A percentile compares a stretch with the other conserved stretches of the same genome.
Conservation (phyloP, 306 rosid genomes). For the Glycine latifolia region DNA sequence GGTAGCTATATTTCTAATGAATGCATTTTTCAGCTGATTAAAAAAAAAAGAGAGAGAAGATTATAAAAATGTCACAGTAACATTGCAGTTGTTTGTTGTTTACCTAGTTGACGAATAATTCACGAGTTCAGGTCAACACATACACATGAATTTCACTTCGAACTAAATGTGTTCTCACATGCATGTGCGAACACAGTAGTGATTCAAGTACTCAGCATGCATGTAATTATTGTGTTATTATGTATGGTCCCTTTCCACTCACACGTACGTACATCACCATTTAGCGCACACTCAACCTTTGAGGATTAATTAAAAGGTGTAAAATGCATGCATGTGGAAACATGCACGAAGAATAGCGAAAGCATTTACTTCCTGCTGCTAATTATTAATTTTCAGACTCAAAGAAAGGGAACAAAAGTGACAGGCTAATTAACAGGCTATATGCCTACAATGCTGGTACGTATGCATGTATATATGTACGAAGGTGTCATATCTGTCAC, state of each 20-base stretch:
- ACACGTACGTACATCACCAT: slow-evolving; percentile 5
- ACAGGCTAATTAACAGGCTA: not conserved
- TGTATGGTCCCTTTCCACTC: slow-evolving; percentile 33
- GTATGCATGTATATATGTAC: not conserved
- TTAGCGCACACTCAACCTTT: not conserved
- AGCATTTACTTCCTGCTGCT: slow-evolving; percentile 6
- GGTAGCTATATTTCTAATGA: no score
- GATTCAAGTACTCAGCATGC: slow-evolving; percentile 5
- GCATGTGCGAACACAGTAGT: slow-evolving; percentile 38
- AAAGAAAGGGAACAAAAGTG: not conserved
- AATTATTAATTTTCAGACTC: slow-evolving; percentile 10
- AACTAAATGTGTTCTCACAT: not conserved
- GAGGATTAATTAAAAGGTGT: slow-evolving; percentile 2
- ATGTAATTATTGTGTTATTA: slow-evolving; percentile 3
- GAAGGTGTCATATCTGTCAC: not conserved
- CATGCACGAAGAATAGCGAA: slow-evolving; percentile 33
- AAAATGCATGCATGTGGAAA: slow-evolving; percentile 26
- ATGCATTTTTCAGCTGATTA: no score
- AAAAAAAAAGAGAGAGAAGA: no score
- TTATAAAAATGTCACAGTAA: no score
- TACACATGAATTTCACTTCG: not conserved
- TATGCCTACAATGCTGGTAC: not conserved
- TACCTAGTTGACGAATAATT: no score
- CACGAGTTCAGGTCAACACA: not conserved
- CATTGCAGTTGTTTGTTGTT: no score